phyloP scores from a whole-genome alignment of 2,329 filamentous ascomycete species.

The Alternaria sp. region DNA sequence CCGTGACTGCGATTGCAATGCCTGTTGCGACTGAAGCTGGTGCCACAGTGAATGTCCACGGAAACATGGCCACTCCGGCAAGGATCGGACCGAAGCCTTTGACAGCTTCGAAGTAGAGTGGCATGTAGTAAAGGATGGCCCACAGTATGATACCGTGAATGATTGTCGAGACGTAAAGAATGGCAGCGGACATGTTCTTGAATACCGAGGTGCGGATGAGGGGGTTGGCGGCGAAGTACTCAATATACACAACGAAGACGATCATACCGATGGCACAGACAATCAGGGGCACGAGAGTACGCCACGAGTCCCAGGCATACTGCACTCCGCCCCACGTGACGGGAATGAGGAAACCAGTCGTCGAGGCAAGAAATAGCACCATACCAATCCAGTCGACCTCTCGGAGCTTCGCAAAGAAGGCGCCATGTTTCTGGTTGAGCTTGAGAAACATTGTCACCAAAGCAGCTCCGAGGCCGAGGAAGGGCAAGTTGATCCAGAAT shows the following conservation, averaged over 20 bases:
- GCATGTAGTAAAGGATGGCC: slow-evolving; percentile 51
- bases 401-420: slow-evolving; percentile 57
- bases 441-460: slow-evolving; percentile 61
- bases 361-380: slow-evolving; percentile 64
- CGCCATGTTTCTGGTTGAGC: slow-evolving; percentile 56
- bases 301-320: slow-evolving; percentile 68
- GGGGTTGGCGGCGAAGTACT: slow-evolving; percentile 58
- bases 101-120: slow-evolving; percentile 52
- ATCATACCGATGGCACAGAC: slow-evolving; percentile 61
- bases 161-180: slow-evolving; percentile 60
- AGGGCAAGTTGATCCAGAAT: slow-evolving; percentile 69
- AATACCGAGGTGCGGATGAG: slow-evolving; percentile 56
- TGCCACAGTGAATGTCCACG: slow-evolving; percentile 64
- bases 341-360: slow-evolving; percentile 66
- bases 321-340: slow-evolving; percentile 70
- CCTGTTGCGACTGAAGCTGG: slow-evolving; percentile 64
- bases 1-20: slow-evolving; percentile 60
- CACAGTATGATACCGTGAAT: slow-evolving; percentile 62
- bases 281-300: slow-evolving; percentile 66
- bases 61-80: slow-evolving; percentile 49
- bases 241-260: slow-evolving; percentile 63
- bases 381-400: slow-evolving; percentile 70
- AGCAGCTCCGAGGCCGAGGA: slow-evolving; percentile 57
- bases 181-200: slow-evolving; percentile 57
- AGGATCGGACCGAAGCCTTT: slow-evolving; percentile 49